Conservation (phyloP, 202 grass and related monocot species). For the Elaeis oleifera region DNA sequence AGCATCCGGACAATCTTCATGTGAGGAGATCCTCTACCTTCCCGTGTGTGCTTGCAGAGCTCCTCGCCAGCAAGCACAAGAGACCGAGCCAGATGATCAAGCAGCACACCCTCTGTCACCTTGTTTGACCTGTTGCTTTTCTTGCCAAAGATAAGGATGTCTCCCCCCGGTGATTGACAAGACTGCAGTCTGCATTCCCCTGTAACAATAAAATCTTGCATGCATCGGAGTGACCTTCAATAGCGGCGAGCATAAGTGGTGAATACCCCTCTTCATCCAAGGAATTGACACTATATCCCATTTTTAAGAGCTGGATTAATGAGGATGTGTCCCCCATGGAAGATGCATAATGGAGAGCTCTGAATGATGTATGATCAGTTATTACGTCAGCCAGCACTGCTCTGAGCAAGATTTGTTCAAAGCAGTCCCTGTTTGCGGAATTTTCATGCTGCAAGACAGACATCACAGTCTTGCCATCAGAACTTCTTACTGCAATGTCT, state of each 20-base stretch:
- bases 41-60: constrained; percentile 43
- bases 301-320: constrained; percentile 45
- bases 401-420: constrained; percentile 42
- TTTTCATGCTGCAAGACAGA: constrained; percentile 32
- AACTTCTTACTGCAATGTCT: constrained; percentile 33
- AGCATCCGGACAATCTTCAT: constrained; percentile 37
- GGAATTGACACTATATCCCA: constrained; percentile 35
- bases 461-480: constrained; percentile 30
- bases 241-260: constrained; percentile 47
- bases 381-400: constrained; percentile 37
- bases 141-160: constrained; percentile 41
- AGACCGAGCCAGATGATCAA: constrained; percentile 34
- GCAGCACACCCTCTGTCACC: constrained; percentile 36
- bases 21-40: constrained; percentile 36
- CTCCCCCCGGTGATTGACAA: constrained; percentile 35
- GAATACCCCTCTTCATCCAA: constrained; percentile 46
- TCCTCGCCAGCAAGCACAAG: constrained; percentile 45
- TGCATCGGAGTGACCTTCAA: constrained; percentile 25
- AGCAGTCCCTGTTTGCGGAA: constrained; percentile 32
- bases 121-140: constrained; percentile 30
- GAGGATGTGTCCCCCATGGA: constrained; percentile 35
- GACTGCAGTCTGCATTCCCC: constrained; percentile 36
- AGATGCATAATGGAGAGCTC: constrained; percentile 49
- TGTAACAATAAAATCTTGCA: constrained; percentile 45
- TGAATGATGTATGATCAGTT: constrained; percentile 26